phyloP scores from a whole-genome alignment of 805 yeast species.

The Candida ponderosae region DNA sequence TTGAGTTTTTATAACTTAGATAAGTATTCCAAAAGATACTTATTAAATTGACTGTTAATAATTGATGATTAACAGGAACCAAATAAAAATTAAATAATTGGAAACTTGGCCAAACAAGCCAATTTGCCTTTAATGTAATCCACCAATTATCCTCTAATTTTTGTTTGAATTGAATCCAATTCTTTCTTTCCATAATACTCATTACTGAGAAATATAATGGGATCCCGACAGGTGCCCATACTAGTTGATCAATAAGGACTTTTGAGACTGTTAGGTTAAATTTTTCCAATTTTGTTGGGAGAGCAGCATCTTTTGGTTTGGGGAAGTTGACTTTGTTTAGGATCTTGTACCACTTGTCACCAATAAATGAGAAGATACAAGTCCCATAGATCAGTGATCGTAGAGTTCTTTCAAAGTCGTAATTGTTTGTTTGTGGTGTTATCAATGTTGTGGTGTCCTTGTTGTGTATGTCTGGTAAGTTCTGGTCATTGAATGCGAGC shows the following conservation, averaged over 20 bases:
- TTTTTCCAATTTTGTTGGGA: constrained; percentile 11
- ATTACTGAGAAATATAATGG: constrained; percentile 65
- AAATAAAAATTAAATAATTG: constrained; percentile 72
- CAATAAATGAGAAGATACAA: constrained; percentile 67
- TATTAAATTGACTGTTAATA: constrained; percentile 60
- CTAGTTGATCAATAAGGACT: constrained; percentile 62
- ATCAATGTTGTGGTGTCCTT: background rate
- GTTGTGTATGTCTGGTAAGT: constrained; percentile 1
- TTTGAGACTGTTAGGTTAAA: constrained; percentile 33
- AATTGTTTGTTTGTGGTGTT: constrained; percentile 20
- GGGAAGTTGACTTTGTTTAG: constrained; percentile 38
- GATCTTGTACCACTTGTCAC: constrained; percentile 59
- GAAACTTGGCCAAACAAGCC: constrained; percentile 88
- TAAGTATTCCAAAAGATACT: constrained; percentile 83
- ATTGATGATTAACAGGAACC: constrained; percentile 64
- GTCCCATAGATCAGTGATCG: constrained; percentile 71
- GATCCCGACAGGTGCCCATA: constrained; percentile 73
- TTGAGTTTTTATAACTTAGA: constrained; percentile 54
- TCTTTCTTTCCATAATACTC: constrained; percentile 55
- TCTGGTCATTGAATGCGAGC: too few relatives aligned
- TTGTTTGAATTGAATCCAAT: constrained; percentile 27
- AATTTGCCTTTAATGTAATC: constrained; percentile 65
- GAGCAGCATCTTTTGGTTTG: background rate
- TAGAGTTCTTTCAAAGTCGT: constrained; percentile 47
- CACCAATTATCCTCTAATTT: constrained; percentile 47